Conservation (phyloP, 306 rosid genomes). For the Luffa acutangula region DNA sequence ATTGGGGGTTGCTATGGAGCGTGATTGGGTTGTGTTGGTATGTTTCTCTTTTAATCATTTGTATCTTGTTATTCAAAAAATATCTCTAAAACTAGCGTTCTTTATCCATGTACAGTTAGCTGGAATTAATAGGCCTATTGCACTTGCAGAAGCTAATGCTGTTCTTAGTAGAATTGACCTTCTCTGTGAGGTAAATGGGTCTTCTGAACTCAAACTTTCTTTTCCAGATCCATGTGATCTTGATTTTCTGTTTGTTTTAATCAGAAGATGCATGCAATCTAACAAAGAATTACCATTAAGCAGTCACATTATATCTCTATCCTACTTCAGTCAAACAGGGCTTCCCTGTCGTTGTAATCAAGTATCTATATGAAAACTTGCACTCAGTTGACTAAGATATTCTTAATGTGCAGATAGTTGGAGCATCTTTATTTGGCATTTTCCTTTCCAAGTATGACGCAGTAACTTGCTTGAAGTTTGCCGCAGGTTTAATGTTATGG, state of each 20-base stretch:
- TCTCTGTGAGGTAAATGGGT: conserved; percentile 65
- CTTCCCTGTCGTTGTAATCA: neutral
- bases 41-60: conserved; percentile 9
- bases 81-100: neutral
- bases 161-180: conserved; percentile 85
- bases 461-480: conserved; percentile 77
- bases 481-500: conserved; percentile 61
- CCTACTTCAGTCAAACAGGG: neutral
- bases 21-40: conserved; percentile 98
- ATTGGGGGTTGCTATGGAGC: conserved; percentile 86
- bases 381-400: conserved; percentile 12
- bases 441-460: conserved; percentile 80
- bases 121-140: conserved; percentile 87
- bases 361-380: conserved; percentile 1
- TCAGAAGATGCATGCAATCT: conserved; percentile 5
- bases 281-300: neutral
- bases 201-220: neutral
- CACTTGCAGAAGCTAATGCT: conserved; percentile 92
- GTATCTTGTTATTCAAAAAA: neutral
- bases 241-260: conserved; percentile 6
- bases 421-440: conserved; percentile 73
- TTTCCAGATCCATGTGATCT: neutral
- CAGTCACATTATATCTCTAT: neutral
- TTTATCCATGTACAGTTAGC: conserved; percentile 50
- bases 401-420: conserved; percentile 54